Conservation (phyloP, 75 land plant species). For the Cryptomeria japonica region DNA sequence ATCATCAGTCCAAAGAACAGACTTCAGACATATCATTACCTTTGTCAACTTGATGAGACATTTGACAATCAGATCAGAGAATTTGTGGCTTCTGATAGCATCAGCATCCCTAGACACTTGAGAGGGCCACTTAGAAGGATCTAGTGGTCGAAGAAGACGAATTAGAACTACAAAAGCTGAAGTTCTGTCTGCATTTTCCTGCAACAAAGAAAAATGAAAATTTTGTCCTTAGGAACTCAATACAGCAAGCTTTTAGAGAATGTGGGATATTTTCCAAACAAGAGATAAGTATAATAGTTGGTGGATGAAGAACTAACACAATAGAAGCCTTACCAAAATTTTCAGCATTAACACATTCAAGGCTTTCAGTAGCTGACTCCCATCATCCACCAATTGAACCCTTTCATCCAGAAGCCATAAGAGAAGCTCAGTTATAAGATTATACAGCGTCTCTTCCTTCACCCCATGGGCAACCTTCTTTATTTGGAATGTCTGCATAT, state of each 20-base stretch:
- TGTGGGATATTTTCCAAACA: background rate
- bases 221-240: background rate
- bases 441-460: conserved; percentile 45
- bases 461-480: conserved; percentile 52
- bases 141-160: conserved; percentile 43
- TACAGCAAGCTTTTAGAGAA: background rate
- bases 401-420: conserved; percentile 56
- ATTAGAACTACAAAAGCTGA: conserved; percentile 59
- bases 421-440: conserved; percentile 51
- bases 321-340: conserved; percentile 31
- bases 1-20: background rate
- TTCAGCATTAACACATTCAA: conserved; percentile 53
- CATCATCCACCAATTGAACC: conserved; percentile 58
- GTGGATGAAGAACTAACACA: background rate
- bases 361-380: conserved; percentile 56
- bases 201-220: conserved; percentile 10
- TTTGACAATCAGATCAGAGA: conserved; percentile 52
- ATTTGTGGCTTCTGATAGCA: conserved; percentile 37
- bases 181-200: conserved; percentile 58
- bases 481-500: conserved; percentile 48
- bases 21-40: conserved; percentile 9
- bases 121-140: conserved; percentile 34
- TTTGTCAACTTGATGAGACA: conserved; percentile 57
- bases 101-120: conserved; percentile 28
- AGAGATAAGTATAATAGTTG: background rate